Conservation (phyloP, 441 rosid genomes). For the Populus hybrid region DNA sequence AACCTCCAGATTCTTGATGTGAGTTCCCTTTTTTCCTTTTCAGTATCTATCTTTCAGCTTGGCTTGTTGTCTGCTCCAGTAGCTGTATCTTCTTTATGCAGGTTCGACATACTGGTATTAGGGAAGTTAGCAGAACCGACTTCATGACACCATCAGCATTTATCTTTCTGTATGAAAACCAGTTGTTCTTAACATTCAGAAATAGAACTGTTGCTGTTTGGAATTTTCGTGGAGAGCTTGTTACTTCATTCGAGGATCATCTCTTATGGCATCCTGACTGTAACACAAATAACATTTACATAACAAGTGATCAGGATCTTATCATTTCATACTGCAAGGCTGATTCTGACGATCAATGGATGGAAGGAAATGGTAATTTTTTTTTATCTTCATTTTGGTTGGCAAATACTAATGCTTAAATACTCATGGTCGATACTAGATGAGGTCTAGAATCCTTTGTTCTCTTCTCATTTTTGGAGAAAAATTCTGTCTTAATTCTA, state of each 20-base stretch:
- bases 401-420: background rate
- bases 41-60: background rate
- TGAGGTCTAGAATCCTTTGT: background rate
- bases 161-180: slow-evolving; percentile 75
- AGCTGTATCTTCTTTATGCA: slow-evolving; percentile 19
- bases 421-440: background rate
- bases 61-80: background rate
- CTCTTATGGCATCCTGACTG: slow-evolving; percentile 90
- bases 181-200: slow-evolving; percentile 74
- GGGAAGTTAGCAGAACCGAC: slow-evolving; percentile 59
- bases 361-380: slow-evolving; percentile 70
- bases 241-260: slow-evolving; percentile 87
- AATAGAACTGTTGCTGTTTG: slow-evolving; percentile 82
- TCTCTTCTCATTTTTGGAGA: background rate
- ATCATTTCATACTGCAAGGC: slow-evolving; percentile 97
- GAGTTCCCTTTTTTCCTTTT: slow-evolving; percentile 19
- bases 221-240: slow-evolving; percentile 86
- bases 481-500: background rate
- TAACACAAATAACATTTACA: slow-evolving; percentile 44
- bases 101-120: slow-evolving; percentile 66
- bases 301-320: slow-evolving; percentile 76
- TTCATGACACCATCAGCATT: slow-evolving; percentile 83
- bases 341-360: slow-evolving; percentile 66
- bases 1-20: slow-evolving; percentile 86
- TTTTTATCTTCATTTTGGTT: slow-evolving; percentile 9